Evolutionary conservation across 176 grass and related monocot genomes (phyloP).

Genomic region (Thalia dealbata): DNA sequence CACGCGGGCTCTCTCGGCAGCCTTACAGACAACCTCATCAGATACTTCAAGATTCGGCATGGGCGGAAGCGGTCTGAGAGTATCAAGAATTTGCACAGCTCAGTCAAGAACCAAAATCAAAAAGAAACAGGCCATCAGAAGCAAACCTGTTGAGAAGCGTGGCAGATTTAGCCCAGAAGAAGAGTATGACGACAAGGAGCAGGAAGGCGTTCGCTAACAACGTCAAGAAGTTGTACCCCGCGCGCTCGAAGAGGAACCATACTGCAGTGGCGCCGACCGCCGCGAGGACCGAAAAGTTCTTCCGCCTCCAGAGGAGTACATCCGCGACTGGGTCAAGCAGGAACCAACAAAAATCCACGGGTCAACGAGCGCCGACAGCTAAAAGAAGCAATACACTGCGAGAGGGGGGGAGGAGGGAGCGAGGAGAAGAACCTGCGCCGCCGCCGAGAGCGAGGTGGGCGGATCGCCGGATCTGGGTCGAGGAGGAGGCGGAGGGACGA

Average conservation of each 20-base stretch:
- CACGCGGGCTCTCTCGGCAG: constrained; percentile 33
- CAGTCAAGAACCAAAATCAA: not conserved
- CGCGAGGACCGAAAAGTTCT: constrained; percentile 46
- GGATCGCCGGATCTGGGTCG: constrained; percentile 34
- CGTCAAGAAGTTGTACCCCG: constrained; percentile 82
- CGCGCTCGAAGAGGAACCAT: constrained; percentile 84
- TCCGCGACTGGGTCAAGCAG: constrained; percentile 52
- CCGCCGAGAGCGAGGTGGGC: constrained; percentile 62
- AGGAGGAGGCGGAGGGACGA: constrained; percentile 8
- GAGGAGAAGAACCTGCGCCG: constrained; percentile 43
- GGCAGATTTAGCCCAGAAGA: constrained; percentile 98
- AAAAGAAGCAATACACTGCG: not conserved
- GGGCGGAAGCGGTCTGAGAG: constrained; percentile 78
- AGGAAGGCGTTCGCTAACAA: constrained; percentile 78
- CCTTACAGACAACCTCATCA: constrained; percentile 55
- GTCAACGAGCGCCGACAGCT: not conserved
- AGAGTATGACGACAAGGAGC: constrained; percentile 86
- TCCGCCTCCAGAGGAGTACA: constrained; percentile 80
- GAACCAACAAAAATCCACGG: not conserved
- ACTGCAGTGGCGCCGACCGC: constrained; percentile 44
- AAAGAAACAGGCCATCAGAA: not conserved
- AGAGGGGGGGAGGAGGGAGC: not conserved
- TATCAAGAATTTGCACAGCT: not conserved
- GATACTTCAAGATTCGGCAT: constrained; percentile 83
- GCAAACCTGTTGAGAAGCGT: constrained; percentile 73